Conservation (phyloP, 495 filamentous ascomycete genomes). For the Copromyces sp. region DNA sequence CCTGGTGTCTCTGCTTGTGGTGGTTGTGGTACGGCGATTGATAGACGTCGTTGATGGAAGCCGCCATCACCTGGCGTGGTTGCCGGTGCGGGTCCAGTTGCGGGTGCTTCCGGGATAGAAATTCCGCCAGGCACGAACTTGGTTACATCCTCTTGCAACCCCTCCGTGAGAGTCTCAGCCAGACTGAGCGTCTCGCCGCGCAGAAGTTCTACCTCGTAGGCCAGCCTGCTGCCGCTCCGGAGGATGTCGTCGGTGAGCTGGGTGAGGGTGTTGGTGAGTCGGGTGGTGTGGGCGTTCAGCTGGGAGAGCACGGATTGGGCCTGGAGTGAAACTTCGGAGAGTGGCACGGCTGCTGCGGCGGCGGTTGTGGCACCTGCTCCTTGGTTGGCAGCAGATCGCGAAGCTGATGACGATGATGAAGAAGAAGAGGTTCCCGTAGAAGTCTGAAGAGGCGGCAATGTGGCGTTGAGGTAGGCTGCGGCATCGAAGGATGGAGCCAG, state of each 20-base stretch:
- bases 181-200: conserved; percentile 74
- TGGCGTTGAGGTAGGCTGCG: conserved; percentile 68
- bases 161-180: conserved; percentile 65
- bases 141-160: conserved; percentile 54
- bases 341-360: conserved; percentile 43
- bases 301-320: conserved; percentile 78
- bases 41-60: conserved; percentile 20
- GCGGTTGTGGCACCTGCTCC: conserved; percentile 16
- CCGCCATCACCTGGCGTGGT: neutral
- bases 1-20: conserved; percentile 2
- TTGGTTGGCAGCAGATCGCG: conserved; percentile 2
- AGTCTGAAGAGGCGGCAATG: conserved; percentile 54
- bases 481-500: conserved; percentile 65
- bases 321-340: conserved; percentile 68
- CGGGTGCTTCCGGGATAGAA: conserved; percentile 8
- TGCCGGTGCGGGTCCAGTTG: neutral
- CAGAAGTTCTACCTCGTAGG: conserved; percentile 90
- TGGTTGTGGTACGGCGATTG: conserved; percentile 11
- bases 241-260: conserved; percentile 91
- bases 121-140: conserved; percentile 54
- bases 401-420: neutral
- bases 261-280: conserved; percentile 73
- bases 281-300: conserved; percentile 75
- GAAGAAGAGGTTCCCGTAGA: conserved; percentile 1
- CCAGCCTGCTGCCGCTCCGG: conserved; percentile 70